Base-by-base conservation (phyloP, 2,329 filamentous ascomycete species). In the Diplodia seriata region DNA sequence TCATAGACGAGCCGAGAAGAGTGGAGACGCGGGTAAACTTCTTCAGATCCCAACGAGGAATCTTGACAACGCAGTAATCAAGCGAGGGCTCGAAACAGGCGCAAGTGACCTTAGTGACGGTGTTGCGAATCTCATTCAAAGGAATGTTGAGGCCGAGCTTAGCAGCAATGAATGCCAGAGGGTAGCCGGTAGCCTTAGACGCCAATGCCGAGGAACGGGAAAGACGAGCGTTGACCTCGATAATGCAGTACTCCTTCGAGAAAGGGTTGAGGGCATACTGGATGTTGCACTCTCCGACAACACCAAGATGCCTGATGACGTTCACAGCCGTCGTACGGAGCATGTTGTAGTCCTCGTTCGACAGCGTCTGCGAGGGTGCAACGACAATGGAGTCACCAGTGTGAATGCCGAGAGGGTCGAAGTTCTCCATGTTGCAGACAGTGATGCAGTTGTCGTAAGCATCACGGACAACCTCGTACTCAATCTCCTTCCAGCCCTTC, bases 391-490 rank as follows among this genome's bases (percentile, higher is more conserved):
- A 98, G 78, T 99, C 95, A 79, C 95, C 95, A 2, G 95, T 99
- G 77, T 98, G 95, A 71, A 98, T 98, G 75, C 95, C 95, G 1
- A 99, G 89, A 67, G 95, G 95, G 79, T 99, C 95, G 76, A 99
- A 99, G 83, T 99, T 99, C 84, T 99, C 95, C 95, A 99, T 98
- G 84, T 99, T 99, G 81, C 95, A 99, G 70, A 99, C 95, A 7
- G 95, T 99, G 78, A 99, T 98, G 79, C 95, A 99, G 86, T 98
- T 98, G 83, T 99, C 94, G 74, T 93, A 89, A 68, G 90, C 91
- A 83, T 98, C 95, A 75, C 95, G 91, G 50, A 99, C 95, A 70
- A 98, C 95, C 80, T 99, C 95, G 77, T 98, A 99, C 80, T 99
- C 95, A 71, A 98, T 96, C 81, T 99, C 95, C 81, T 99, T 99